These are phyloP conservation scores for Anthoceros angustus DNA, from an alignment of 225 moss, liverwort and hornwort species.

Conservation along the genomic window DNA sequence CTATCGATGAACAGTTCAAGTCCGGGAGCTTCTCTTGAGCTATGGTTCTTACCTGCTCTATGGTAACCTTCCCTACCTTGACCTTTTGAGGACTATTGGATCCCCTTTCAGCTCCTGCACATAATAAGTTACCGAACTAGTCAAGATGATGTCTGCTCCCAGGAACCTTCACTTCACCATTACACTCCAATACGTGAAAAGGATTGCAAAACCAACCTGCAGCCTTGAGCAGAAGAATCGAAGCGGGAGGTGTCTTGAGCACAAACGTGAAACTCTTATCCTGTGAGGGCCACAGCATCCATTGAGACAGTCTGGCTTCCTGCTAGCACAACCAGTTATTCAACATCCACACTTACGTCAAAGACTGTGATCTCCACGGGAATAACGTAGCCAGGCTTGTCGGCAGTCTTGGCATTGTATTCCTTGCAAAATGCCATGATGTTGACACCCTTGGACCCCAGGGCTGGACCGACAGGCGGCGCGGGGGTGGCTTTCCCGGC, in stretches of 20 bases:
- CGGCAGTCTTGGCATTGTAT: constrained; percentile 97
- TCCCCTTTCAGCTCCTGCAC: constrained; percentile 71
- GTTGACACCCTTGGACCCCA: constrained; percentile 97
- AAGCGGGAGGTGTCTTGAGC: constrained; percentile 95
- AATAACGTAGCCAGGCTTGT: constrained; percentile 87
- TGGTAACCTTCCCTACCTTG: constrained; percentile 81
- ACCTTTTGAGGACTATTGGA: constrained; percentile 59
- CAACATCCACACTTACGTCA: constrained; percentile 35
- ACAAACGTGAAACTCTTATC: constrained; percentile 96
- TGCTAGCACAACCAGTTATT: no score
- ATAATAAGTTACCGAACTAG: not conserved
- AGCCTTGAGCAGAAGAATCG: constrained; percentile 78
- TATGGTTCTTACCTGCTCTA: constrained; percentile 58
- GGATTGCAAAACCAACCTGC: constrained; percentile 23
- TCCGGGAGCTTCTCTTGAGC: constrained; percentile 90
- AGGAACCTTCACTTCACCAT: not conserved
- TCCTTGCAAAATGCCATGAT: constrained; percentile 99
- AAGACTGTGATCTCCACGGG: constrained; percentile 93
- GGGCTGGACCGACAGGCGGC: constrained; percentile 93
- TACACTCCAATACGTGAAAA: not conserved
- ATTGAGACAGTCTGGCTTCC: no score
- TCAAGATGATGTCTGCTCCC: no score
- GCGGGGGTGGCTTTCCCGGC: constrained; percentile 97
- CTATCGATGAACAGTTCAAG: constrained; percentile 65
- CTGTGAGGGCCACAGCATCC: constrained; percentile 19